Evolutionary conservation across 2,329 filamentous ascomycete genomes (phyloP).

Genomic region (Sporothrix humicola): DNA sequence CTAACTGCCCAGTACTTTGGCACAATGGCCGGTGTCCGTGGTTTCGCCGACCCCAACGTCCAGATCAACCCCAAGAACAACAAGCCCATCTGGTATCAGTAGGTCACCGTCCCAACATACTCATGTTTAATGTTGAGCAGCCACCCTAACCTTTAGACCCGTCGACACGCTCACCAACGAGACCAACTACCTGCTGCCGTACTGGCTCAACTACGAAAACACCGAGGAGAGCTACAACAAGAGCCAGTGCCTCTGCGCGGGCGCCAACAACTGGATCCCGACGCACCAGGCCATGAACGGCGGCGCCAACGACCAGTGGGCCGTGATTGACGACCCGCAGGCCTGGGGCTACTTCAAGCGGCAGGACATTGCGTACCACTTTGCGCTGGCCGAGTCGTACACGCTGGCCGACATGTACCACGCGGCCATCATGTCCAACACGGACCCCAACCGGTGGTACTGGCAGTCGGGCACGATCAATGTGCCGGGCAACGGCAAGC

Average conservation of each 20-base stretch:
- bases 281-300: constrained; percentile 59
- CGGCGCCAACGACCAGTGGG: constrained; percentile 59
- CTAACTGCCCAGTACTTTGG: constrained; percentile 54
- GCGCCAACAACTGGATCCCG: constrained; percentile 56
- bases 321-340: constrained; percentile 55
- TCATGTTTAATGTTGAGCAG: no score
- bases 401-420: constrained; percentile 60
- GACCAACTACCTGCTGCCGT: constrained; percentile 55
- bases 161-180: constrained; percentile 49
- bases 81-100: constrained; percentile 57
- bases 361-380: constrained; percentile 59
- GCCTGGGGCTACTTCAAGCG: constrained; percentile 58
- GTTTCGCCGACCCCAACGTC: constrained; percentile 61
- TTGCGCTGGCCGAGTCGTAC: constrained; percentile 60
- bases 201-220: constrained; percentile 59
- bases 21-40: constrained; percentile 59
- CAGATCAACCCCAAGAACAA: constrained; percentile 54
- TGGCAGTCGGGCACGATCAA: constrained; percentile 53
- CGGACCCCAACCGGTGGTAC: constrained; percentile 55
- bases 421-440: constrained; percentile 54
- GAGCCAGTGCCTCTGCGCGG: constrained; percentile 59
- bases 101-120: constrained; percentile 38
- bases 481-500: constrained; percentile 51
- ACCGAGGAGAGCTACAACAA: constrained; percentile 48
- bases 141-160: constrained; percentile 39